These are phyloP conservation scores for Hemerocallis citrina DNA, from an alignment of 106 monocot genomes.

Conservation along the genomic window DNA sequence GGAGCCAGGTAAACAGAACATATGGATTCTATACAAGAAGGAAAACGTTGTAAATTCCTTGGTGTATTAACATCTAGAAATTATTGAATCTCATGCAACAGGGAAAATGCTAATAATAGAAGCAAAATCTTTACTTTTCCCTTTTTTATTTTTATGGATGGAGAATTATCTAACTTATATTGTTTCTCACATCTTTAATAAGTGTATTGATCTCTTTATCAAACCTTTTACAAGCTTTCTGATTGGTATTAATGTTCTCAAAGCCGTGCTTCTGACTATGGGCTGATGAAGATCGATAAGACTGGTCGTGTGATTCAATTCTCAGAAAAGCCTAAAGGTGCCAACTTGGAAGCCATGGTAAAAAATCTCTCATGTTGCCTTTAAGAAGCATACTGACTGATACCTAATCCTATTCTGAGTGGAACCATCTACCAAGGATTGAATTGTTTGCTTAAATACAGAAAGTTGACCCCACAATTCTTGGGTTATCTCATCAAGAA, in stretches of 20 bases:
- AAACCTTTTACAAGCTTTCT: background rate
- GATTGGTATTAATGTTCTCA: background rate
- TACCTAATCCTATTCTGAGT: background rate
- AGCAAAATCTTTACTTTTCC: background rate
- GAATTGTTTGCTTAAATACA: conserved; percentile 11
- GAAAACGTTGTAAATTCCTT: too few species aligned
- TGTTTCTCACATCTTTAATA: background rate
- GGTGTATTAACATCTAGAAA: too few species aligned
- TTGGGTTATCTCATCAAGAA: conserved; percentile 47
- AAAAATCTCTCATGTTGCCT: background rate
- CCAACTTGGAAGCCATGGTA: conserved; percentile 68
- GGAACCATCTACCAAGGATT: background rate
- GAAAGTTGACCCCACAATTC: conserved; percentile 49
- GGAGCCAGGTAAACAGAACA: too few species aligned
- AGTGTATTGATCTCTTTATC: background rate
- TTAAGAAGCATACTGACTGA: background rate
- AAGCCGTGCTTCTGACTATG: conserved; percentile 86
- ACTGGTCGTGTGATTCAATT: conserved; percentile 59
- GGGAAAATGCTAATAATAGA: background rate
- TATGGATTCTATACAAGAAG: background rate
- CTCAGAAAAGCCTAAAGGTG: conserved; percentile 73
- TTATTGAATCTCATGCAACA: background rate
- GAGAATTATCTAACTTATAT: background rate
- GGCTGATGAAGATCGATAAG: conserved; percentile 69
- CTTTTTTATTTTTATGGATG: background rate